Base-by-base conservation (phyloP, 192 early-diverging fungal genomes). In the Coemansia sp. region DNA sequence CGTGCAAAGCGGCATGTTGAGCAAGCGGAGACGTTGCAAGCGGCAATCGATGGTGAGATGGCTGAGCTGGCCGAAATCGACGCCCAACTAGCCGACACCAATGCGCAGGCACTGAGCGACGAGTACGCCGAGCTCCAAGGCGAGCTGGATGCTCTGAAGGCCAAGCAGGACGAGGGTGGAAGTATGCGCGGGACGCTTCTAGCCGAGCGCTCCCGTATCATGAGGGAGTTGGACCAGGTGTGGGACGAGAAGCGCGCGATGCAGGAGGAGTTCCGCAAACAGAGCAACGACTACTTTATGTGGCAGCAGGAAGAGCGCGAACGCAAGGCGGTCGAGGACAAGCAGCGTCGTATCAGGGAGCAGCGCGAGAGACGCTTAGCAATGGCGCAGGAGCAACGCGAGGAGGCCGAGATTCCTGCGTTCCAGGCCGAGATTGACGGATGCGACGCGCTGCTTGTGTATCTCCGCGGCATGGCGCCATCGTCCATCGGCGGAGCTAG, bases 331-430 rank as follows among this genome's bases (percentile, higher is more conserved):
- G 43, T 50, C 39, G 86, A 90, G 69, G 87, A 89, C 71, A 88
- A 89, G 71, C 85, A 87, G 65, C 84, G 81, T 45, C 86, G 89
- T 70, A 84, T 88, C 64, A 87, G 87, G 61, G 86, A 90, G 67
- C 84, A 87, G 65, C 83, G 86, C 59, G 88, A 88, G 62, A 87
- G 89, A 72, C 87, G 90, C n/a, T 68, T 87, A 62, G 87, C 81
- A 45, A 72, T 87, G 51, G 91, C 91, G 12, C 85, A 90, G 72
- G 78, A 88, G 64, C 92, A 94, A 75, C 89, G 88, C 51, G 96
- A 96, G 69, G 82, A 89, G 54, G 96, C 96, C 44, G 89, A 94
- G 62, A 80, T 93, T 37, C 93, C 94, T 39, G 95, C 96, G 7
- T 98, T 88, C 84, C 82, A 88, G 56, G 85, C 86, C 71, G 96